Base-by-base conservation (phyloP, 2,329 filamentous ascomycete genomes). In the Cercospora berteroae region DNA sequence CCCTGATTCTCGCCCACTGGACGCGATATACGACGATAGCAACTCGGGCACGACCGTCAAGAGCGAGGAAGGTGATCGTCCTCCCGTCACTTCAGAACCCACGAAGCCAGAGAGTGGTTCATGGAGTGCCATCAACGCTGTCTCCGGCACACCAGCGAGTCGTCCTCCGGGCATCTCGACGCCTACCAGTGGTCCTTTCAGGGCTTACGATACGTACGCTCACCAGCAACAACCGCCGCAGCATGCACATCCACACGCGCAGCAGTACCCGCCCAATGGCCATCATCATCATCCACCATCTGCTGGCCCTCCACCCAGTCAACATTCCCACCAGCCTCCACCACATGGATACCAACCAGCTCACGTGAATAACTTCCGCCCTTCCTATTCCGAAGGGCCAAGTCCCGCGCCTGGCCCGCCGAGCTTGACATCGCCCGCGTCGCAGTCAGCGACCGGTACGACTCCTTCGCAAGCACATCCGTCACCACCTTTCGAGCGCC, bases 71-170 rank as follows among this genome's bases (percentile, higher is more conserved):
- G 73, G 70, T 52, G 69, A 71, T 10, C 67, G 71, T 57, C 60
- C 69, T 57, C 42, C 65, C 25, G 44, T 66, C 48, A 65, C 72
- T 59, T 64, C 69, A 62, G 69, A 74, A 29, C 68, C 67, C n/a
- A 57, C 61, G 12, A 70, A 61, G 61, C 50, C 68, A 8, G 75
- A 76, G 44, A 74, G 76, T 52, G 78, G 79, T 33, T 72, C 77
- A 3, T 81, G 79, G 79, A 80, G 78, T 59, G 79, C 79, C 12
- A 80, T 81, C 72, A 80, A 80, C 52, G 61, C 74, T 66, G 68
- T 57, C 50, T 71, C 68, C 18, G 75, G 75, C 12, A 73, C 76
- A 33, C 25, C 69, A 23, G 66, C 71, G 8, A 73, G 66, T 60
- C 72, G 70, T 31, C 72, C 68, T 27, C 68, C 67, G 13, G 72